phyloP scores from a whole-genome alignment of 106 monocot species.

The Dactylorhiza incarnata region DNA sequence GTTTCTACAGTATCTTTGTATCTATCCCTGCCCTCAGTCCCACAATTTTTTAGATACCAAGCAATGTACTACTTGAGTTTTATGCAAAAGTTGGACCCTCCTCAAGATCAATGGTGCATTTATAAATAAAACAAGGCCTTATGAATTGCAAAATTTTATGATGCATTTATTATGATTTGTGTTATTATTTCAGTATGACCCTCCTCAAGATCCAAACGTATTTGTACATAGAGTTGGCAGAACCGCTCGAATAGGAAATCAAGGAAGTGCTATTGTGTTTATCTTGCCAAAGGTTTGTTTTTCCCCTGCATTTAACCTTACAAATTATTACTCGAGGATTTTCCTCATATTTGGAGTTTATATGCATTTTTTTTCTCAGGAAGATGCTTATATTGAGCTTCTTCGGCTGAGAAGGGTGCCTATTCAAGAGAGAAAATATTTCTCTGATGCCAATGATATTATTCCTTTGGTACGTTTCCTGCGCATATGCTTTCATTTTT shows the following conservation, averaged over 20 bases:
- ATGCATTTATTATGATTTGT: background rate
- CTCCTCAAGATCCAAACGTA: conserved; percentile 97
- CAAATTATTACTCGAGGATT: background rate
- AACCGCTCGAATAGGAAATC: conserved; percentile 80
- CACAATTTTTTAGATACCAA: too few relatives aligned
- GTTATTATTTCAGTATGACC: conserved; percentile 63
- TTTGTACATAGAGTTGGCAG: conserved; percentile 96
- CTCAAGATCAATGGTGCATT: too few relatives aligned
- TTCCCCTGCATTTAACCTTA: conserved; percentile 1
- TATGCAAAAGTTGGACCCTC: too few relatives aligned
- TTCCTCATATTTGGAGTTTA: background rate
- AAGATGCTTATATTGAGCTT: conserved; percentile 85
- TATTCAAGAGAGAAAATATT: conserved; percentile 61
- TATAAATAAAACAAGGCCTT: too few relatives aligned
- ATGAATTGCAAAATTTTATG: too few relatives aligned
- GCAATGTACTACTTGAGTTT: too few relatives aligned
- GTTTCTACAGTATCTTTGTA: too few relatives aligned
- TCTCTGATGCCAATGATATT: conserved; percentile 36
- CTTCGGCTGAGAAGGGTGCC: conserved; percentile 67
- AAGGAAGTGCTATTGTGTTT: conserved; percentile 84
- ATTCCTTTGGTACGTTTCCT: conserved; percentile 47
- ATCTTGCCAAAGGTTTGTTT: conserved; percentile 82
- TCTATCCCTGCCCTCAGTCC: too few relatives aligned
- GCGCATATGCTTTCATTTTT: background rate
- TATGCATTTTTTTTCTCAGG: conserved; percentile 28